Percentiles rank a stretch among this genome's conserved stretches.
Conservation (phyloP, 1,284 basidiomycete genomes). For the Trichosporon coremiiforme region DNA sequence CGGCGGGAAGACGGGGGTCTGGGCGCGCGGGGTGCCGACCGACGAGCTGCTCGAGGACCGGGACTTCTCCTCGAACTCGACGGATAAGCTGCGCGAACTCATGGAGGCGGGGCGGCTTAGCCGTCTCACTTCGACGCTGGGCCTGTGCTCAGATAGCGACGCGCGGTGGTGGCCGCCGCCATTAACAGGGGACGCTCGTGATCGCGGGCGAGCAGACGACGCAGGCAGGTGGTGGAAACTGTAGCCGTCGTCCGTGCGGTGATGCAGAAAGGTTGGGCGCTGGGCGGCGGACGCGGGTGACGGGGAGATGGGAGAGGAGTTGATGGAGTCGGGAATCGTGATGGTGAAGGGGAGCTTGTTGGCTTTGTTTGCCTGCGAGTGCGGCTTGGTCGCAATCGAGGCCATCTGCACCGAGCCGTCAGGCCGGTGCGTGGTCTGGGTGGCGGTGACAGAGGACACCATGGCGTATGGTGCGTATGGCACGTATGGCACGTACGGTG, state of each 20-base stretch:
- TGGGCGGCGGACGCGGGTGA: conserved; percentile 10
- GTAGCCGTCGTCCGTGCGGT: conserved; percentile 16
- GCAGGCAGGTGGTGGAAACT: conserved; percentile 13
- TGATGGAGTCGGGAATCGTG: conserved; percentile 13
- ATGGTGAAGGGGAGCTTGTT: neutral
- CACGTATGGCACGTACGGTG: too few relatives aligned
- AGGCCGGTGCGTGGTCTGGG: conserved; percentile 1
- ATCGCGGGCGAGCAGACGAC: neutral
- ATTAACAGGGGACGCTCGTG: neutral
- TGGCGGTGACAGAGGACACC: conserved; percentile 14
- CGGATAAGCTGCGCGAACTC: neutral
- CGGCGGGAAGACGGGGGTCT: conserved; percentile 25
- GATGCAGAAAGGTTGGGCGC: conserved; percentile 12
- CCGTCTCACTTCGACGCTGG: conserved; percentile 19
- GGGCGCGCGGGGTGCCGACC: conserved; percentile 17
- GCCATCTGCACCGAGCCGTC: neutral
- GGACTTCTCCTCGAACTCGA: conserved; percentile 23
- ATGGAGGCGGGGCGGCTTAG: conserved; percentile 8
- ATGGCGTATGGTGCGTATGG: neutral
- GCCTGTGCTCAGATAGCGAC: conserved; percentile 20
- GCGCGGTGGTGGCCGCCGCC: conserved; percentile 7
- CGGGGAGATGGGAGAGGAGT: conserved; percentile 7
- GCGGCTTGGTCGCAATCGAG: conserved; percentile 1
- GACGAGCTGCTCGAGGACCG: neutral
- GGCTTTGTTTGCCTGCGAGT: neutral